Conservation (phyloP, 139 green algal species). For the Chlamydomonas applanata region DNA sequence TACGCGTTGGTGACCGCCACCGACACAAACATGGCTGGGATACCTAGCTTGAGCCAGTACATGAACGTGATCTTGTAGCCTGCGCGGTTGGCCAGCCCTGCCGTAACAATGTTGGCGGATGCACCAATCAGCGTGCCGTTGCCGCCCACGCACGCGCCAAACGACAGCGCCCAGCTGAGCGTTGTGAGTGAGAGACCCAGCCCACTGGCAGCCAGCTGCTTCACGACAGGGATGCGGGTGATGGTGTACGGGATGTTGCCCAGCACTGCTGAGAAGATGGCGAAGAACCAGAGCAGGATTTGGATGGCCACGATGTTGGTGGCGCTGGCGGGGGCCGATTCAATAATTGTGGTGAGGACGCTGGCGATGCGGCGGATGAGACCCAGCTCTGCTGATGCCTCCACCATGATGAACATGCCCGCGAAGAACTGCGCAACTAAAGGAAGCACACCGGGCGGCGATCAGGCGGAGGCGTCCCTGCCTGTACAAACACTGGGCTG, state of each 20-base stretch:
- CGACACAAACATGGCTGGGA: slow-evolving; percentile 20
- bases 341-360: slow-evolving; percentile 5
- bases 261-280: slow-evolving; percentile 16
- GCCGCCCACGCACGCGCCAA: slow-evolving; percentile 40
- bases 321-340: not conserved
- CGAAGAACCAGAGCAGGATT: slow-evolving; percentile 18
- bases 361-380: slow-evolving; percentile 13
- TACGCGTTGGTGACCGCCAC: slow-evolving; percentile 24
- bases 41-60: slow-evolving; percentile 18
- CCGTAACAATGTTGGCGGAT: slow-evolving; percentile 38
- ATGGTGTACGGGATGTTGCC: slow-evolving; percentile 60
- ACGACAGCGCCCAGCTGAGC: slow-evolving; percentile 26
- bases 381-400: slow-evolving; percentile 15
- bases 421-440: too few species aligned
- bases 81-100: slow-evolving; percentile 8
- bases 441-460: too few species aligned
- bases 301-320: slow-evolving; percentile 5
- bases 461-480: too few species aligned
- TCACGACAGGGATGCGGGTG: slow-evolving; percentile 47
- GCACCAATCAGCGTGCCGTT: slow-evolving; percentile 39
- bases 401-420: slow-evolving; percentile 23
- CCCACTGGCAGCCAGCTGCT: slow-evolving; percentile 33
- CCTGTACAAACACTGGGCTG: too few species aligned
- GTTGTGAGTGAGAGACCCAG: slow-evolving; percentile 26
- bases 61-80: slow-evolving; percentile 24